phyloP scores from a whole-genome alignment of 2,329 filamentous ascomycete genomes.

The Didymella keratinophila region DNA sequence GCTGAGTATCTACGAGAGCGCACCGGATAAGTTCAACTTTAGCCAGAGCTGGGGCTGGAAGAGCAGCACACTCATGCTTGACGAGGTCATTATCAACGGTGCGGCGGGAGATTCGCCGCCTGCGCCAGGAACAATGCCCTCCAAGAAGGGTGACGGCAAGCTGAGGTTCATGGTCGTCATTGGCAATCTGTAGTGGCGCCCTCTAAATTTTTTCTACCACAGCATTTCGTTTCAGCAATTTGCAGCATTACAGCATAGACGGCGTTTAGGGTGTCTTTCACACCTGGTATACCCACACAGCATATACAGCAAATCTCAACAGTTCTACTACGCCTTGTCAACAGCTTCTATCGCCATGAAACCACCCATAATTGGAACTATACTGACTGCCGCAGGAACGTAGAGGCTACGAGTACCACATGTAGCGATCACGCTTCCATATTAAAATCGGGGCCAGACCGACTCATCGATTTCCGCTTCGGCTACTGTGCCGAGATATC shows the following conservation, averaged over 20 bases:
- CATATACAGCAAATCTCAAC: too few relatives aligned
- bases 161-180: conserved; percentile 68
- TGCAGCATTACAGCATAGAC: background rate
- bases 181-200: conserved; percentile 53
- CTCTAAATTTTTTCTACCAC: background rate
- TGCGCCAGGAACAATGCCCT: conserved; percentile 20
- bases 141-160: conserved; percentile 57
- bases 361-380: too few relatives aligned
- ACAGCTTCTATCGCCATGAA: too few relatives aligned
- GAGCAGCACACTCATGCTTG: conserved; percentile 65
- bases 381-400: too few relatives aligned
- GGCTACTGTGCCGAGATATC: background rate
- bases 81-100: conserved; percentile 50
- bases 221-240: background rate
- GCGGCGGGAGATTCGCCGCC: conserved; percentile 14
- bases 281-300: background rate
- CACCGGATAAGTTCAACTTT: conserved; percentile 67
- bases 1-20: conserved; percentile 66
- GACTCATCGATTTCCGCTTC: background rate
- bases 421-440: background rate
- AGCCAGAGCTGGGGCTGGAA: conserved; percentile 69
- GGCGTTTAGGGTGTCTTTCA: background rate
- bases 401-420: background rate
- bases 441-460: background rate
- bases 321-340: too few relatives aligned